Evolutionary conservation across 305 asterid species (phyloP).

Genomic region (Withania somnifera): DNA sequence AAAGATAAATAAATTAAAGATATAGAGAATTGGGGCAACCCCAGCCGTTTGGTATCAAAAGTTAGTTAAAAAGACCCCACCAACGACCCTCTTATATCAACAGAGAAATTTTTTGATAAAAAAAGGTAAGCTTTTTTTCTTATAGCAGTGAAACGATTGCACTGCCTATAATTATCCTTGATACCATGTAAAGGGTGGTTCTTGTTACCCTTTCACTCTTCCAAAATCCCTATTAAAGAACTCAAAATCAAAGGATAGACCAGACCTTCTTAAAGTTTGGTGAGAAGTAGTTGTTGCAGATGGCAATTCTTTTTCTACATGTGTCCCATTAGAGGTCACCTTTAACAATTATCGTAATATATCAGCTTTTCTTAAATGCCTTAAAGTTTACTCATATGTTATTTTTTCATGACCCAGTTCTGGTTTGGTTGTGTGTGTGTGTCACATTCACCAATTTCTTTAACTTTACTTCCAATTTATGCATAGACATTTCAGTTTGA

Average conservation of each 20-base stretch:
- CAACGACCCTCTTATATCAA: not conserved
- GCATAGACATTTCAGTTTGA: constrained; percentile 29
- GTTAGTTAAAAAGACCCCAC: not conserved
- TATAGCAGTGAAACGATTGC: not conserved
- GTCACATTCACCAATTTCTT: constrained; percentile 23
- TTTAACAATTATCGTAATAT: not conserved
- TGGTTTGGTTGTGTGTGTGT: constrained; percentile 8
- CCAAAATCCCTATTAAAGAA: not conserved
- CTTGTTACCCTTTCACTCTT: not conserved
- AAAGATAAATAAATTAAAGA: not conserved
- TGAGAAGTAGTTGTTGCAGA: constrained; percentile 32
- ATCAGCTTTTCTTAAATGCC: not conserved
- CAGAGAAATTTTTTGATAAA: not conserved
- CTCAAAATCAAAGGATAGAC: too few relatives aligned
- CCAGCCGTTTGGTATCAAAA: not conserved
- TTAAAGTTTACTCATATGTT: constrained; percentile 8
- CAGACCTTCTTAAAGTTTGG: constrained; percentile 24
- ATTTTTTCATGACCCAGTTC: constrained; percentile 2
- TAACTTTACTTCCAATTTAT: constrained; percentile 41
- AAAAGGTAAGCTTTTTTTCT: not conserved
- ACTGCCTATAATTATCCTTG: not conserved
- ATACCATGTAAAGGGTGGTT: not conserved
- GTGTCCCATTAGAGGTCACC: constrained; percentile 6
- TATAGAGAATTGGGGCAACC: not conserved
- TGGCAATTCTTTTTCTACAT: constrained; percentile 19